Evolutionary conservation across 352 stramenopile genomes (phyloP), one percentile per base, ranked within the genome.

Genomic region (Phytophthora sansomeana): DNA sequence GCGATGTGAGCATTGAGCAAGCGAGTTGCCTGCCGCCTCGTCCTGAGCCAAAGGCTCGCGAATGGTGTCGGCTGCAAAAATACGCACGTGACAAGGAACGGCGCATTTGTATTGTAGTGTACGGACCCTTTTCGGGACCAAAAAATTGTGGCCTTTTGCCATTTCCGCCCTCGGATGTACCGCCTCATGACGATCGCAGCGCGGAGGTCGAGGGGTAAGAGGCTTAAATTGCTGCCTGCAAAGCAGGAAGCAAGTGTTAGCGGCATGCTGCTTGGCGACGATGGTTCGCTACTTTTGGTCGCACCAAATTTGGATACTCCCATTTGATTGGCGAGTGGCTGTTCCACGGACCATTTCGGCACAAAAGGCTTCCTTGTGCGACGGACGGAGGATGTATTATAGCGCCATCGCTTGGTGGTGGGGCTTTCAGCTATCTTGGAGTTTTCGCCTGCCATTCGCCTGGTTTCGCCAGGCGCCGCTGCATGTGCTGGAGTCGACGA

Each of bases 21-120:
- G 47, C 47, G 17, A 38, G 26, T 26, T 32, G 56, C 44, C 17
- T 28, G 16, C 17, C 28, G 19, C 26, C 28, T 29, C 28, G 48
- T 29, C 26, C 51, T 52, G 42, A 19, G 32, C 19, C 59, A 68
- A 68, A 55, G 50, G 49, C 56, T 50, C 21, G 58, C 39, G 36
- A 29, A 21, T 51, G 24, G 21, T 46, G 43, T 57, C n/a, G 50
- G 61, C 54, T 33, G 46, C 61, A 69, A 43, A 69, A 69, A 69
- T 58, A 69, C 61, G 54, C 60, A 28, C 21, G 21, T 24, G 21
- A 53, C 26, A 17, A 1, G 42, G 35, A 63, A 53, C 29, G 61
- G 44, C 33, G 33, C 13, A 3, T n/a, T 39, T 39, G 21, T 24
- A 24, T 24, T 3, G 53, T 39, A 48, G 58, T 60, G 36, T 24